Conservation (phyloP, 306 rosid genomes). For the Luffa aegyptiaca region DNA sequence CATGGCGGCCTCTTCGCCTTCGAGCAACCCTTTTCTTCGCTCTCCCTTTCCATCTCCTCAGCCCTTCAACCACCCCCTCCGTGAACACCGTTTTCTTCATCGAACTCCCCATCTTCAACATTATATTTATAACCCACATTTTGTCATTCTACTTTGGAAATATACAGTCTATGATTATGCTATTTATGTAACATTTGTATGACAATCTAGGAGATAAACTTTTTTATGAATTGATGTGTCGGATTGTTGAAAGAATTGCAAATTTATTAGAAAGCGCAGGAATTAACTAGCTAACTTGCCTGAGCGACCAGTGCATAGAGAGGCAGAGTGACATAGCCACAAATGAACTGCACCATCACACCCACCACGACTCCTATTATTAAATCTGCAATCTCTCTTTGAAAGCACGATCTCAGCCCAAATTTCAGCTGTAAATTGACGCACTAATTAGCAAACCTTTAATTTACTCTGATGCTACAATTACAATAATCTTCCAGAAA, state of each 20-base stretch:
- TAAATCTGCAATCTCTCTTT: constrained; percentile 27
- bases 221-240: background rate
- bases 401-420: constrained; percentile 56
- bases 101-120: constrained; percentile 36
- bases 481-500: background rate
- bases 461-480: background rate
- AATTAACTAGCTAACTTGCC: constrained; percentile 14
- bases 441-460: background rate
- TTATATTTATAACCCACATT: background rate
- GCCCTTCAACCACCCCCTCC: constrained; percentile 31
- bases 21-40: constrained; percentile 26
- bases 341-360: constrained; percentile 31
- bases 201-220: background rate
- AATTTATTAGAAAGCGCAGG: background rate
- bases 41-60: constrained; percentile 27
- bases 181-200: no score
- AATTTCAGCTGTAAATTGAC: constrained; percentile 27
- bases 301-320: constrained; percentile 61
- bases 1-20: constrained; percentile 6
- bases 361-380: constrained; percentile 32
- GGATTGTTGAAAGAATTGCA: no score
- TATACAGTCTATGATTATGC: no score
- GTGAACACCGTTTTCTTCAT: constrained; percentile 42
- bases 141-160: no score
- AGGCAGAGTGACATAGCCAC: constrained; percentile 55